phyloP scores from a whole-genome alignment of 306 rosid genomes.

The Sphenostylis stenocarpa region DNA sequence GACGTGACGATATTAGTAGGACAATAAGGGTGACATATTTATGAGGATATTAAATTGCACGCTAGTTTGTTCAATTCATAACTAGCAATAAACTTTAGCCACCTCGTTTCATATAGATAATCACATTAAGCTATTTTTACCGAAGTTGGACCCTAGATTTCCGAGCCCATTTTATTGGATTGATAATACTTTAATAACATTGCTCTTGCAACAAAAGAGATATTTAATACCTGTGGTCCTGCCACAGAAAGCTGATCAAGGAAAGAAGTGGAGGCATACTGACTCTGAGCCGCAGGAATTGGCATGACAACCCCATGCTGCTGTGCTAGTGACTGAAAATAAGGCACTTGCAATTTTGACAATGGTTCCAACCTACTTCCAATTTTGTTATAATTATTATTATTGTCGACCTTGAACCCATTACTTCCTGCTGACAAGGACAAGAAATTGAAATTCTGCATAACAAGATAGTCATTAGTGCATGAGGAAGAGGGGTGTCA shows the following conservation, averaged over 20 bases:
- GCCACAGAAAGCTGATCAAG: conserved; percentile 45
- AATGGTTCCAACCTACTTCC: conserved; percentile 44
- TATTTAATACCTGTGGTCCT: conserved; percentile 57
- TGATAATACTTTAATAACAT: not conserved
- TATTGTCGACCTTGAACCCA: conserved; percentile 42
- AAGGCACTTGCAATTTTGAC: conserved; percentile 55
- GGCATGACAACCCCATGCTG: conserved; percentile 40
- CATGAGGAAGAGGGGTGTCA: not conserved
- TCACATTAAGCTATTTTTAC: not conserved
- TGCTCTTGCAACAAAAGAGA: conserved; percentile 16
- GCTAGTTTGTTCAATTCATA: conserved; percentile 20
- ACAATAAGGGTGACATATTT: not conserved
- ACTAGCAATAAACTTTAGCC: conserved; percentile 25
- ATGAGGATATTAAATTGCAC: conserved; percentile 1
- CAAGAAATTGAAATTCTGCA: conserved; percentile 68
- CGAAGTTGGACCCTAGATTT: conserved; percentile 1
- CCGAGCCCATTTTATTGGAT: not conserved
- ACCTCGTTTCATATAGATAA: conserved; percentile 16
- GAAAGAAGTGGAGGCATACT: conserved; percentile 46
- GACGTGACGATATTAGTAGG: not conserved
- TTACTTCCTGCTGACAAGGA: conserved; percentile 54
- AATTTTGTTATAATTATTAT: conserved; percentile 34
- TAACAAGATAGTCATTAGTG: conserved; percentile 32
- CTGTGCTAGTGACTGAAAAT: conserved; percentile 49
- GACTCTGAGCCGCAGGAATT: conserved; percentile 47